Conservation (phyloP, 2,329 filamentous ascomycete species). For the Paramyrothecium roridum region DNA sequence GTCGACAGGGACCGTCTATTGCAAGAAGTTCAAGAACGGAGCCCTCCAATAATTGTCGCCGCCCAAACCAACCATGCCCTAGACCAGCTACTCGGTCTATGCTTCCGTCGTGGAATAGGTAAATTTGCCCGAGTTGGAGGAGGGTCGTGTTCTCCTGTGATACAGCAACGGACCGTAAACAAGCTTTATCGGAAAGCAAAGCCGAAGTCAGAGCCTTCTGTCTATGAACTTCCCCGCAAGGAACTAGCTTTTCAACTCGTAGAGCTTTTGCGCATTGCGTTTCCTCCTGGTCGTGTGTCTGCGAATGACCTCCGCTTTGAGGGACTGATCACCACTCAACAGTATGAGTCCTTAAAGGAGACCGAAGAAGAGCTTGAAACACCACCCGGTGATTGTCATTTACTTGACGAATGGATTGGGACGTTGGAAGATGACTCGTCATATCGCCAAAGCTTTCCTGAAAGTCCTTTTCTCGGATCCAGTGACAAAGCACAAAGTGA, state of each 20-base stretch:
- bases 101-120: conserved; percentile 45
- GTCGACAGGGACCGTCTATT: conserved; percentile 51
- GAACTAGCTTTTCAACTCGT: not conserved
- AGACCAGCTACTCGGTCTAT: conserved; percentile 71
- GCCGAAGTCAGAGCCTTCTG: not conserved
- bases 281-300: not conserved
- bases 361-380: not conserved
- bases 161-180: not conserved
- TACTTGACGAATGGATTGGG: not conserved
- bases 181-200: not conserved
- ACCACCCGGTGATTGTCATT: not conserved
- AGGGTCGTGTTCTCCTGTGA: conserved; percentile 40
- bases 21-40: conserved; percentile 30
- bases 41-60: conserved; percentile 66
- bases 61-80: conserved; percentile 91
- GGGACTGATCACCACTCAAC: not conserved
- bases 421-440: not conserved
- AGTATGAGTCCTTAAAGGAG: not conserved
- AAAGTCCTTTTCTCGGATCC: too few species aligned
- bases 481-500: too few species aligned
- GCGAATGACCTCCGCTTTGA: not conserved
- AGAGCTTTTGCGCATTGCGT: not conserved
- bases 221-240: not conserved
- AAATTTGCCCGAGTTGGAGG: conserved; percentile 63
- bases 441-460: not conserved